Conservation (phyloP, 176 grass and related monocot species). For the Raddia guianensis region DNA sequence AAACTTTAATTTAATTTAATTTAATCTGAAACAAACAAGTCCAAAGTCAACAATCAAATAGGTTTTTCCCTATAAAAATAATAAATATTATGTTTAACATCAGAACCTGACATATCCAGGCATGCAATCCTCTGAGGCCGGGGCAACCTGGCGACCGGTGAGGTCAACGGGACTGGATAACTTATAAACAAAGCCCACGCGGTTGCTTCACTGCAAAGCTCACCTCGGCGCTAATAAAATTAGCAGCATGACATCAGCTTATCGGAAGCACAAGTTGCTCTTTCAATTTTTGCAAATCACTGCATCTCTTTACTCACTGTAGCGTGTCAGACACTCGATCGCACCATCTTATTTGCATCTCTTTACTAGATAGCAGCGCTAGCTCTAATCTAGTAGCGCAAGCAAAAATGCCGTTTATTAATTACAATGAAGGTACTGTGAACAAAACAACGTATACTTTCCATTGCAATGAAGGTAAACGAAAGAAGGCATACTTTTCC, state of each 20-base stretch:
- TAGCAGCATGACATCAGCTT: neutral
- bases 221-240: neutral
- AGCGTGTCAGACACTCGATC: neutral
- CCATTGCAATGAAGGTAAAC: neutral
- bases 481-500: neutral
- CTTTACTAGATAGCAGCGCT: neutral
- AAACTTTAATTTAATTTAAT: too few species aligned
- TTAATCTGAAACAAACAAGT: too few species aligned
- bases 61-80: too few species aligned
- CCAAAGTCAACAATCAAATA: too few species aligned
- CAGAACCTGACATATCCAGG: too few species aligned
- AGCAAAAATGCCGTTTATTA: neutral
- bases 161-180: slow-evolving; percentile 16
- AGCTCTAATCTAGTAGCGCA: neutral
- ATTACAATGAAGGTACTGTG: too few species aligned
- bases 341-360: neutral
- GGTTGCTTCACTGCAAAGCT: slow-evolving; percentile 26
- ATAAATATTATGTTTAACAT: too few species aligned
- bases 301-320: too few species aligned
- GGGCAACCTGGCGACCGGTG: neutral
- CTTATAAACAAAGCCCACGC: neutral
- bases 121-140: neutral
- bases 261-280: too few species aligned
- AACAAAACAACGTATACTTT: too few species aligned
- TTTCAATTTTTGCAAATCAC: too few species aligned